These are phyloP conservation scores for Vigna unguiculata DNA, from an alignment of 306 rosid species.

Conservation along the genomic window DNA sequence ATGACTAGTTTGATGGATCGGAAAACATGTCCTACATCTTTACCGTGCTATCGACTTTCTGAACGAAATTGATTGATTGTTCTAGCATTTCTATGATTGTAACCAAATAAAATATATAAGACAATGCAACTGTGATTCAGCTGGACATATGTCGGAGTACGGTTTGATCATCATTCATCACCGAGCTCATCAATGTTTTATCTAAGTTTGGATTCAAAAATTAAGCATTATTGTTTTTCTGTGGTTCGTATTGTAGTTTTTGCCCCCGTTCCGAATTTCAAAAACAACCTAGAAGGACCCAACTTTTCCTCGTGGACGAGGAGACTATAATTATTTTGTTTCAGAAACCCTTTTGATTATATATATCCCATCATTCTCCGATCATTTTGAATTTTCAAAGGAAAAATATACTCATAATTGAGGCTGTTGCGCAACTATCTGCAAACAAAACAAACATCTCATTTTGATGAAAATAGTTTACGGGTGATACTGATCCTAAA, in stretches of 20 bases:
- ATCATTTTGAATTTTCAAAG: conserved; percentile 33
- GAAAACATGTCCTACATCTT: conserved; percentile 72
- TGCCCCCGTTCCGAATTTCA: background rate
- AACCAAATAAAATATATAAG: conserved; percentile 63
- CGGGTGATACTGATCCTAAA: background rate
- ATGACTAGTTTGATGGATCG: conserved; percentile 68
- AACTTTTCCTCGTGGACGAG: conserved; percentile 27
- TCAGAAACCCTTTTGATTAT: conserved; percentile 30
- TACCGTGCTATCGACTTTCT: conserved; percentile 59
- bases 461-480: conserved; percentile 32
- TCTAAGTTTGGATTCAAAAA: conserved; percentile 17
- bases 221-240: conserved; percentile 40
- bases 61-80: conserved; percentile 57
- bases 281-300: background rate
- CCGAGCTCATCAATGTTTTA: conserved; percentile 34
- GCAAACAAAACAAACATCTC: conserved; percentile 35
- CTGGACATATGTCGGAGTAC: conserved; percentile 59
- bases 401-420: conserved; percentile 15
- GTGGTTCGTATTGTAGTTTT: conserved; percentile 43
- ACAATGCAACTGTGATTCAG: conserved; percentile 55
- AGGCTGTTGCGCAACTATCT: conserved; percentile 12
- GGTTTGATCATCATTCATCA: conserved; percentile 39
- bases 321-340: conserved; percentile 40
- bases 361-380: conserved; percentile 38
- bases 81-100: conserved; percentile 61